These are phyloP conservation scores for Hymenoscyphus albidus DNA, from an alignment of 2,329 filamentous ascomycete species.

Conservation along the genomic window DNA sequence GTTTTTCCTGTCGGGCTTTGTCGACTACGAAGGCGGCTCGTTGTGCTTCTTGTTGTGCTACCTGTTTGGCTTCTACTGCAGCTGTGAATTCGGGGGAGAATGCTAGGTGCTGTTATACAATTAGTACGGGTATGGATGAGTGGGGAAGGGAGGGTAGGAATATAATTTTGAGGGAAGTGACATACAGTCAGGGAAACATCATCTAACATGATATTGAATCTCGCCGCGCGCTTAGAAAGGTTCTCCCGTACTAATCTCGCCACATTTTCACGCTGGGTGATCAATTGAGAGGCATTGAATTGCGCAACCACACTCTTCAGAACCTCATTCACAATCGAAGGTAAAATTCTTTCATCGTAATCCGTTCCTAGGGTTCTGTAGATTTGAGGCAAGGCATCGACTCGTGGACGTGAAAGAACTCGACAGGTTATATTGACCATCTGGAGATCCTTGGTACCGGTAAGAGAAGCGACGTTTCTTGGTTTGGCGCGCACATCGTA, in stretches of 20 bases:
- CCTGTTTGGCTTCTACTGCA: constrained; percentile 70
- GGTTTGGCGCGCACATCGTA: constrained; percentile 99
- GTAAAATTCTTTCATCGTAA: constrained; percentile 94
- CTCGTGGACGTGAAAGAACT: constrained; percentile 87
- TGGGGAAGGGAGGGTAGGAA: neutral
- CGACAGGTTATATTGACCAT: constrained; percentile 99
- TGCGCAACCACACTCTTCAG: constrained; percentile 98
- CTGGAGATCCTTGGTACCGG: constrained; percentile 97
- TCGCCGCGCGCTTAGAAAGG: constrained; percentile 80
- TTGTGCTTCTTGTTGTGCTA: constrained; percentile 88
- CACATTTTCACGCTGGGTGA: constrained; percentile 98
- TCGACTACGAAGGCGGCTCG: constrained; percentile 96
- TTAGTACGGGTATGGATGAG: neutral
- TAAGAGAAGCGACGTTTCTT: constrained; percentile 92
- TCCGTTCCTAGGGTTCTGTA: constrained; percentile 93
- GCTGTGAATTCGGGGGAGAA: constrained; percentile 73
- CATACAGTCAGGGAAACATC: constrained; percentile 93
- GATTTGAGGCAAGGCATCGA: constrained; percentile 90
- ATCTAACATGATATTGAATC: constrained; percentile 96
- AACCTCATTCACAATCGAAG: constrained; percentile 98
- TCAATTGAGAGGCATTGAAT: constrained; percentile 97
- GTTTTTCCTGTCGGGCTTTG: constrained; percentile 98
- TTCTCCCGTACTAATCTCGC: constrained; percentile 89
- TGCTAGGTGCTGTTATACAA: constrained; percentile 54
- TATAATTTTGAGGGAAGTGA: constrained; percentile 10